Evolutionary conservation across 192 early-diverging fungal genomes (phyloP).

Genomic region (Backusella westeae): DNA sequence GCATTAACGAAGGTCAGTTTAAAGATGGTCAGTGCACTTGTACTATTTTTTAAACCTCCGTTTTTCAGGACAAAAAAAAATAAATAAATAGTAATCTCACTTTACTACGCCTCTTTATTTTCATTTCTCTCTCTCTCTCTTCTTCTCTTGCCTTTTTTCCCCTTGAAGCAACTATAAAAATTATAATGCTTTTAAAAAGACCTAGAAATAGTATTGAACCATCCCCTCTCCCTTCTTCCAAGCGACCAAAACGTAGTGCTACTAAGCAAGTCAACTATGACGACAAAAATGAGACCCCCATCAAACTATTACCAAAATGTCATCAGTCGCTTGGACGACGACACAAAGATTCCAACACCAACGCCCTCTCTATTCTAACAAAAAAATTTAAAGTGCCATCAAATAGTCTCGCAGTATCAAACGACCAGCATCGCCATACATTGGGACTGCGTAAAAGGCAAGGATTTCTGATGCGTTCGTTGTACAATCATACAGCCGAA

Average conservation of each 20-base stretch:
- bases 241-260: background rate
- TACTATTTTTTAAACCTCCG: background rate
- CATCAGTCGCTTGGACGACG: background rate
- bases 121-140: background rate
- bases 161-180: background rate
- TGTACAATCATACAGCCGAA: slow-evolving; percentile 85
- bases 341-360: background rate
- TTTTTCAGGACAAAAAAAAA: background rate
- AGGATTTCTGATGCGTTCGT: slow-evolving; percentile 50
- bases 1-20: background rate
- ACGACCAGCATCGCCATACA: slow-evolving; percentile 9
- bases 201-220: background rate
- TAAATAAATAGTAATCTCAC: too few species aligned
- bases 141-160: background rate
- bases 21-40: background rate
- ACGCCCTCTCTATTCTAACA: background rate
- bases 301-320: background rate
- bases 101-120: background rate
- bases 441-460: slow-evolving; percentile 60
- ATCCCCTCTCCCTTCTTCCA: background rate
- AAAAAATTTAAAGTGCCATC: background rate
- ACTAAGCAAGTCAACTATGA: background rate
- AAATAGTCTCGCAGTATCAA: background rate
- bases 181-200: background rate
- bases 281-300: background rate